Evolutionary conservation across 805 yeast species (phyloP).

Genomic region (Torulaspora indica): DNA sequence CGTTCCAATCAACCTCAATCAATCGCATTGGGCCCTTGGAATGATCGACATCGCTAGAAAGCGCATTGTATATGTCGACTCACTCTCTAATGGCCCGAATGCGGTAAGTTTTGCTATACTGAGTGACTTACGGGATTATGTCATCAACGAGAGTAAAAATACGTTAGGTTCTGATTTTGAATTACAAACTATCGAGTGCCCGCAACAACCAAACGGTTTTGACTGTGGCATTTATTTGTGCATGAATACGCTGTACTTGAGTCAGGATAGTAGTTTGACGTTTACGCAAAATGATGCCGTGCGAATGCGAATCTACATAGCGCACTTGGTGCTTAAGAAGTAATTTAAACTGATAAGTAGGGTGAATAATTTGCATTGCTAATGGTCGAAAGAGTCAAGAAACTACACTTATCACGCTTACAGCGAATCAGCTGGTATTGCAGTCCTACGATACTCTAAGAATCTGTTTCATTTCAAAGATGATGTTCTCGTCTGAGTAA

Average conservation of each 20-base stretch:
- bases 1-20: slow-evolving; percentile 79
- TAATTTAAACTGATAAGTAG: slow-evolving; percentile 2
- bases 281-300: slow-evolving; percentile 70
- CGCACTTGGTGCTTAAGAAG: slow-evolving; percentile 26
- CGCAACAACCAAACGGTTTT: slow-evolving; percentile 82
- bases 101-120: slow-evolving; percentile 40
- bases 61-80: slow-evolving; percentile 70
- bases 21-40: slow-evolving; percentile 90
- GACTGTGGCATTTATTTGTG: slow-evolving; percentile 96
- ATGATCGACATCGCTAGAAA: slow-evolving; percentile 60
- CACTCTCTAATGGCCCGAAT: slow-evolving; percentile 46
- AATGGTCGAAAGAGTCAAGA: slow-evolving; percentile 12
- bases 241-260: slow-evolving; percentile 60
- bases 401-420: slow-evolving; percentile 29
- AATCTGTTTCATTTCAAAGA: slow-evolving; percentile 26
- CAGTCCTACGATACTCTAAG: too few relatives aligned
- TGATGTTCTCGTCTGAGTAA: slow-evolving; percentile 3
- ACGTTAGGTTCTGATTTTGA: slow-evolving; percentile 36
- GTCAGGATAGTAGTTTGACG: slow-evolving; percentile 46
- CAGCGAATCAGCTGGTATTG: slow-evolving; percentile 17
- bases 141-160: slow-evolving; percentile 59
- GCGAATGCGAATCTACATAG: slow-evolving; percentile 49
- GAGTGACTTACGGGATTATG: slow-evolving; percentile 51
- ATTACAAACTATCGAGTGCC: slow-evolving; percentile 45
- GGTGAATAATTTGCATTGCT: neutral